Evolutionary conservation across 2,329 filamentous ascomycete species (phyloP), one percentile per base, ranked within the genome.

Genomic region (Sporothrix sp.): DNA sequence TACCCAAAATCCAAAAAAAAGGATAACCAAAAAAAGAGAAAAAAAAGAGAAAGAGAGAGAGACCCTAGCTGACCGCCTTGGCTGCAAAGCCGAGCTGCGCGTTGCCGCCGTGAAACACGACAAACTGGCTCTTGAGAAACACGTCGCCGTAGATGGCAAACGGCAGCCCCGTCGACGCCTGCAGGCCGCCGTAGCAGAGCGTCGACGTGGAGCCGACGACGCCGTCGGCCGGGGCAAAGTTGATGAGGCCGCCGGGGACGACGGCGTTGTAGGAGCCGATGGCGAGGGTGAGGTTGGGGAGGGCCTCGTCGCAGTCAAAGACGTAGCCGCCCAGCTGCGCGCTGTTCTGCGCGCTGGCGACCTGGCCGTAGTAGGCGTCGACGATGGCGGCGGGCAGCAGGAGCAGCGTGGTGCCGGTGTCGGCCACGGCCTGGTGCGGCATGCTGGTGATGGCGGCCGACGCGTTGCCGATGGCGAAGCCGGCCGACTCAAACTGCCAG

Each of bases 401-500:
- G 57, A 71, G 64, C 43, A 71, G 64, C 3, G 68, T 69, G 23
- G 68, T 70, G 57, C 68, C 68, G 16, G 69, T 71, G 56, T 71
- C 68, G 52, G 63, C 65, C 45, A 69, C 68, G 23, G 62, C 65
- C 13, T 57, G 57, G 55, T 57, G 57, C 33, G 61, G 57, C 42
- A 68, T 60, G 32, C 57, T 52, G 14, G 50, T 56, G 28, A 52
- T 69, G 48, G 18, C 11, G 11, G 40, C 33, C 13, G 52, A 23
- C 7, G 14, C 18, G 43, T 58, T 58, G 52, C 62, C 71, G 55
- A 77, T 67, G 38, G 71, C 66, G 53, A 70, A 64, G 37, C 69
- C 66, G 56, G 70, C 71, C 45, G 68, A 69, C 54, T 75, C 72
- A 55, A 81, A 77, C 55, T 73, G 66, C 78, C 78, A 82, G 68